Evolutionary conservation across 2,329 filamentous ascomycete genomes (phyloP).

Genomic region (Beauveria pseudobassiana): DNA sequence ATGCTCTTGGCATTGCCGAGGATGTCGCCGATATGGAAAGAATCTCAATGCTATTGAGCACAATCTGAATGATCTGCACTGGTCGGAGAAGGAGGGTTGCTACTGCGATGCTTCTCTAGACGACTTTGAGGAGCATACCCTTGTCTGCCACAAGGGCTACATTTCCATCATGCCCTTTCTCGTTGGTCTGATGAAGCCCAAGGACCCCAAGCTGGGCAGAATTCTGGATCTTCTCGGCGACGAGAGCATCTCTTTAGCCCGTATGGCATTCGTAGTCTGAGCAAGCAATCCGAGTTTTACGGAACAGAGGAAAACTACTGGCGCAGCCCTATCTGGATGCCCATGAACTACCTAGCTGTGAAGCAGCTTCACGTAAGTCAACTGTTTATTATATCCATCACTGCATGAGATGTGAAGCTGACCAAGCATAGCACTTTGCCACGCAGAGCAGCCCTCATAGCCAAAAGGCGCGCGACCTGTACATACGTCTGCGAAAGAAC

Average conservation of each 20-base stretch:
- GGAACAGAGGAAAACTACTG: conserved; percentile 95
- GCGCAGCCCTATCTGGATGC: conserved; percentile 91
- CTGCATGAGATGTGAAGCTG: neutral
- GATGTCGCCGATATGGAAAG: conserved; percentile 66
- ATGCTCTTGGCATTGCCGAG: conserved; percentile 65
- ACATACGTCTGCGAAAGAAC: conserved; percentile 70
- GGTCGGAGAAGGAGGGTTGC: conserved; percentile 70
- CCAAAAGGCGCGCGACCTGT: conserved; percentile 62
- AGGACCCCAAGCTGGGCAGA: conserved; percentile 66
- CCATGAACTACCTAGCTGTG: conserved; percentile 86
- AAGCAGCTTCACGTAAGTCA: conserved; percentile 67
- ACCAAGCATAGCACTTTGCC: conserved; percentile 50
- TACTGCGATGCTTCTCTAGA: conserved; percentile 96
- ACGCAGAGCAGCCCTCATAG: conserved; percentile 60
- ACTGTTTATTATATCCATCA: neutral
- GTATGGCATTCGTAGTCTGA: conserved; percentile 83
- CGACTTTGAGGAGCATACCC: conserved; percentile 80
- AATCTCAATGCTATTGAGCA: conserved; percentile 69
- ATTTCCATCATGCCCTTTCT: conserved; percentile 90
- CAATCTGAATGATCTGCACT: conserved; percentile 91
- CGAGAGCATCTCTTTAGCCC: conserved; percentile 84
- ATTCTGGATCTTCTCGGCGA: conserved; percentile 73
- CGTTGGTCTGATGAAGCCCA: conserved; percentile 66
- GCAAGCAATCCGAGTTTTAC: conserved; percentile 74
- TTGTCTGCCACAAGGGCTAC: conserved; percentile 96